Base-by-base conservation (phyloP, 2,329 filamentous ascomycete genomes). In the Hymenoscyphus salicellus region DNA sequence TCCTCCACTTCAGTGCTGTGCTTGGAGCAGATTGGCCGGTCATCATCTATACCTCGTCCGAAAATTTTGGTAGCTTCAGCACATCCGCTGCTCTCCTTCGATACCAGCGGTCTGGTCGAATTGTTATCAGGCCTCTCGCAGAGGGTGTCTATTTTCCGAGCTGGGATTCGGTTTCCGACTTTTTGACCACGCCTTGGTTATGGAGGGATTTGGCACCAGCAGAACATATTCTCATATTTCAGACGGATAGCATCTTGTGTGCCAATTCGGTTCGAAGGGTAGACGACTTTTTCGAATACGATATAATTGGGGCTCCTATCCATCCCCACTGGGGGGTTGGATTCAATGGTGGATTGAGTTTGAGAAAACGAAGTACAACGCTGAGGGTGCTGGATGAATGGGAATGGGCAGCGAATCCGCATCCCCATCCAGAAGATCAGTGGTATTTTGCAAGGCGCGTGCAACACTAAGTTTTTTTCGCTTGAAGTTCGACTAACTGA, bases 211-310 rank as follows among this genome's bases (percentile, higher is more conserved):
- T 84, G 52, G 74, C 75, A 55, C 78, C 81, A 0, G 81, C 81
- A 28, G 82, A 85, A 73, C 82, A 80, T 77, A 73, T 85, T 32
- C 78, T 85, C 20, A 71, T 84, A 43, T 85, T 84, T 74, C 82
- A 85, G 73, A 81, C 81, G 16, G 83, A 85, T 73, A 82, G 79
- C 69, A 81, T 84, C 58, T 72, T 84, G 55, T 85, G 83, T 71
- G 81, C 82, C 68, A 84, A 84, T 72, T 64, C 58, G 17, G 64
- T 60, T 6, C 20, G 63, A 10, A 64, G n/a, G 28, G 63, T 67
- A 1, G 66, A 70, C 10, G 65, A 68, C 32, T 68, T 62, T 32
- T 61, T 70, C 8, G 60, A 67, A 28, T 70, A 67, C 33, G 62
- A 68, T 62, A 84, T 70, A 66, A 73, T 77, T 58, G 76, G 74